Evolutionary conservation across 2,329 filamentous ascomycete genomes (phyloP).

Genomic region (Hawksworthiomyces lignivorus): DNA sequence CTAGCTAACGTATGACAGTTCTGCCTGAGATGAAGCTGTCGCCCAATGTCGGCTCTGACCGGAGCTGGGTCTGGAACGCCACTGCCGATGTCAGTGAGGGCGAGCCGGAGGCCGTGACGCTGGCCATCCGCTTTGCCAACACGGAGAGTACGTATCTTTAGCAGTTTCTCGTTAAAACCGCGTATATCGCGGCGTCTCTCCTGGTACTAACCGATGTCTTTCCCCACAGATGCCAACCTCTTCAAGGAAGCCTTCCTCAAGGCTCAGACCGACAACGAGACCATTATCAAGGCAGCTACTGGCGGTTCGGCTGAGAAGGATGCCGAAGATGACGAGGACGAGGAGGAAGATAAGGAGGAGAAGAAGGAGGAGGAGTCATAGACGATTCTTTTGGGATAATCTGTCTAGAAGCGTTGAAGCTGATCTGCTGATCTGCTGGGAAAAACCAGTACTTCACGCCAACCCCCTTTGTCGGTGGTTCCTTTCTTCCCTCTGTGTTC

Average conservation of each 20-base stretch:
- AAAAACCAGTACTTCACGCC: no score
- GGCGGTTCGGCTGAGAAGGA: no score
- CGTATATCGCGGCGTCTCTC: no score
- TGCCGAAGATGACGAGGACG: conserved; percentile 20
- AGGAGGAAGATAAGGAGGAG: conserved; percentile 20
- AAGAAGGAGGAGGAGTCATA: conserved; percentile 17
- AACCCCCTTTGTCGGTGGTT: no score
- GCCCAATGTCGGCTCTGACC: conserved; percentile 94
- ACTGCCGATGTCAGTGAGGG: conserved; percentile 97
- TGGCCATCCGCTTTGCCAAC: conserved; percentile 97
- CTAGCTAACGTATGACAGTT: conserved; percentile 44
- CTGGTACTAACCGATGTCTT: conserved; percentile 21
- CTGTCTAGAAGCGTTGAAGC: no score
- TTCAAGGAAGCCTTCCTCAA: conserved; percentile 98
- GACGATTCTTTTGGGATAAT: no score
- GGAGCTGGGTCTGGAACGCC: conserved; percentile 99
- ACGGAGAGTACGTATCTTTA: conserved; percentile 68
- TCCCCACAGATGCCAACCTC: conserved; percentile 77
- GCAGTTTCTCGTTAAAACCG: no score
- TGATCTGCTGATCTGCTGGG: no score
- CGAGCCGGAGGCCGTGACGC: conserved; percentile 88
- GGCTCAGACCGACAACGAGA: conserved; percentile 93
- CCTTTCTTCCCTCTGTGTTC: no score
- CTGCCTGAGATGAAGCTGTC: conserved; percentile 98
- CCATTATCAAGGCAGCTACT: conserved; percentile 53